These are phyloP conservation scores for Chlamydomonas incerta DNA, from an alignment of 139 green algal species.

Conservation along the genomic window DNA sequence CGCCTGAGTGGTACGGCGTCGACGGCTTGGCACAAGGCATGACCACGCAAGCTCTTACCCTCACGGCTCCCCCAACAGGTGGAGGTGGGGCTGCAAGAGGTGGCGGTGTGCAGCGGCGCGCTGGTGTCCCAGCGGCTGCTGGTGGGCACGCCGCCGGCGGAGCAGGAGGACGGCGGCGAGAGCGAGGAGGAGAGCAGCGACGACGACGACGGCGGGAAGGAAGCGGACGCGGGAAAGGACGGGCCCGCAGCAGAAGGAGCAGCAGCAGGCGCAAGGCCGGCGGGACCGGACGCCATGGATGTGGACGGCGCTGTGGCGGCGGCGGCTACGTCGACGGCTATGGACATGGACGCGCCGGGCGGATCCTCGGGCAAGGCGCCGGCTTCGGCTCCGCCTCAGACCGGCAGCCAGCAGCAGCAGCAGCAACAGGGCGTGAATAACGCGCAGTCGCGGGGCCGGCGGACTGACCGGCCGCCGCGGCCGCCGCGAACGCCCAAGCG, in stretches of 20 bases:
- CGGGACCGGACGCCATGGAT: neutral
- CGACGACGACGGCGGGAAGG: neutral
- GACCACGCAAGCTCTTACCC: no score
- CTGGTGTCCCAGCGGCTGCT: slow-evolving; percentile 44
- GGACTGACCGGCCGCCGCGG: neutral
- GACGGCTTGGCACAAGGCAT: no score
- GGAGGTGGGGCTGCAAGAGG: slow-evolving; percentile 24
- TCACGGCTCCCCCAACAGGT: neutral
- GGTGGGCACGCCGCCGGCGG: neutral
- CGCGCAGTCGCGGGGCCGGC: no score
- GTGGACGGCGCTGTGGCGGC: neutral
- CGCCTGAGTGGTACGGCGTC: no score
- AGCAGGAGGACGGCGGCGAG: neutral
- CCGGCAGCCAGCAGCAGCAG: no score
- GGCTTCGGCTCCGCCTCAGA: no score
- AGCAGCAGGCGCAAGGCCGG: neutral
- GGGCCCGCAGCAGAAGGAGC: neutral
- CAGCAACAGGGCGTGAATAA: no score
- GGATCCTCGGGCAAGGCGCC: no score
- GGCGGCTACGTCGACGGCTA: no score
- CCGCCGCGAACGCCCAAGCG: neutral
- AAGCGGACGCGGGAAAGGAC: no score
- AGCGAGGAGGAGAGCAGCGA: no score
- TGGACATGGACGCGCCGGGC: neutral
- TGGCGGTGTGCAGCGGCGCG: slow-evolving; percentile 43